Conservation (phyloP, 495 filamentous ascomycete genomes). For the Aspergillus avenaceus region DNA sequence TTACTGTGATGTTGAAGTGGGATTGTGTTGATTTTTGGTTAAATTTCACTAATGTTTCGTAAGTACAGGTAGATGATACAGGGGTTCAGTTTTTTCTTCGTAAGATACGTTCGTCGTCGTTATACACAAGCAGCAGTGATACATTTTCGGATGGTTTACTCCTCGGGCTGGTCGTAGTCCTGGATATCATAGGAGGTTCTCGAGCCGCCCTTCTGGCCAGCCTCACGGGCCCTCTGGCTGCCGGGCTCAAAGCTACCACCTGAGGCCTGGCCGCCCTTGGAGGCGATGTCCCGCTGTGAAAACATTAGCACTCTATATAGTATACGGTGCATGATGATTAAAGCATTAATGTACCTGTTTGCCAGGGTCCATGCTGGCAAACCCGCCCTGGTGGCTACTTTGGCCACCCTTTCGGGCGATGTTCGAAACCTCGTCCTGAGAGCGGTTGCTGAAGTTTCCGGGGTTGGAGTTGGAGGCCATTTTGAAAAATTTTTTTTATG, state of each 20-base stretch:
- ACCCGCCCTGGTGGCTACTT: constrained; percentile 30
- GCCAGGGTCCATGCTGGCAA: constrained; percentile 35
- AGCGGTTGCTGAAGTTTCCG: constrained; percentile 60
- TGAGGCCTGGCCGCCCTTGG: constrained; percentile 50
- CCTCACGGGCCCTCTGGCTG: constrained; percentile 41
- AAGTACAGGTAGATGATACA: no score
- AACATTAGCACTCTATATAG: not conserved
- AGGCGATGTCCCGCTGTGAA: constrained; percentile 41
- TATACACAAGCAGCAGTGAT: no score
- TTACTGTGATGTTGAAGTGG: no score
- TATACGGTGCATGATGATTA: not conserved
- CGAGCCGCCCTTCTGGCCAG: constrained; percentile 41
- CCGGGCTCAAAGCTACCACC: constrained; percentile 45
- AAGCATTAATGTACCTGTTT: constrained; percentile 41
- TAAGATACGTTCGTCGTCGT: no score
- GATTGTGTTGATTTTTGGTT: no score
- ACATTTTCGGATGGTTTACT: not conserved
- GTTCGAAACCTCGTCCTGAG: constrained; percentile 52
- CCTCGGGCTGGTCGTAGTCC: constrained; percentile 12
- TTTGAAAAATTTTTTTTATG: no score
- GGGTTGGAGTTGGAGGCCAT: constrained; percentile 45
- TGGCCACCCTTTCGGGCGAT: constrained; percentile 51
- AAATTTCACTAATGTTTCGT: no score
- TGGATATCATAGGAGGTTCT: constrained; percentile 5
- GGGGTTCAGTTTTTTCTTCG: no score